Percentiles rank a stretch among this genome's conserved stretches.
Conservation (phyloP, 1,139 yeast genomes). For the Geotrichum macrosporum region DNA sequence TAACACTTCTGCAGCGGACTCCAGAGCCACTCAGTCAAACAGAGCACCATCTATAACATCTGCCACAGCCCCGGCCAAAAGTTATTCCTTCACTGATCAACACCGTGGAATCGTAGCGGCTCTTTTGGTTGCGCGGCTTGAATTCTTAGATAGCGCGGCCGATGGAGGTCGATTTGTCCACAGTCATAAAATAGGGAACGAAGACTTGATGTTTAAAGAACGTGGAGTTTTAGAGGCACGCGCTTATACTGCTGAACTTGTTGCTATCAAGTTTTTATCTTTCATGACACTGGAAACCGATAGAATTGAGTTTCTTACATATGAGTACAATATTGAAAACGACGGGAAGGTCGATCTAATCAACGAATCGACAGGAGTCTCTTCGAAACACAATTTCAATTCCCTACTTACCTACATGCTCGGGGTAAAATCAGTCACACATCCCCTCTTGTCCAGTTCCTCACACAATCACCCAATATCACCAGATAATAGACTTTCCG, state of each 20-base stretch:
- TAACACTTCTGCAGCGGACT: slow-evolving; percentile 9
- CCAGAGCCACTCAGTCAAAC: slow-evolving; percentile 7
- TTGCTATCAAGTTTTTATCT: slow-evolving; percentile 32
- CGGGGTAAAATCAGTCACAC: too few relatives aligned
- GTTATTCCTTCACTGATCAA: slow-evolving; percentile 23
- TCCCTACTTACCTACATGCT: too few relatives aligned
- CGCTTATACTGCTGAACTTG: slow-evolving; percentile 34
- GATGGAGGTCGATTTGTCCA: slow-evolving; percentile 22
- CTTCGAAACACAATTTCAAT: too few relatives aligned
- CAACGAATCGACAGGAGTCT: too few relatives aligned
- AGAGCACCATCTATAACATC: too few relatives aligned
- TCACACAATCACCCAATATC: too few relatives aligned
- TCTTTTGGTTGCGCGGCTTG: slow-evolving; percentile 31
- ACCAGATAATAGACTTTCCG: too few relatives aligned
- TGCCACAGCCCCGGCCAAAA: not conserved
- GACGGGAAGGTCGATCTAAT: not conserved
- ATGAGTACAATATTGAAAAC: slow-evolving; percentile 24
- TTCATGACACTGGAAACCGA: slow-evolving; percentile 29
- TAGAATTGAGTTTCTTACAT: slow-evolving; percentile 31
- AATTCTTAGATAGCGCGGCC: slow-evolving; percentile 28
- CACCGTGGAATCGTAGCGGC: slow-evolving; percentile 36
- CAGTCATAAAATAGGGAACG: slow-evolving; percentile 21
- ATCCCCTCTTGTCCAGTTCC: too few relatives aligned
- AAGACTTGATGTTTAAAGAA: slow-evolving; percentile 26
- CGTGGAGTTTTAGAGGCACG: slow-evolving; percentile 32